phyloP scores from a whole-genome alignment of 495 filamentous ascomycete species.

The Talaromyces thailandensis region DNA sequence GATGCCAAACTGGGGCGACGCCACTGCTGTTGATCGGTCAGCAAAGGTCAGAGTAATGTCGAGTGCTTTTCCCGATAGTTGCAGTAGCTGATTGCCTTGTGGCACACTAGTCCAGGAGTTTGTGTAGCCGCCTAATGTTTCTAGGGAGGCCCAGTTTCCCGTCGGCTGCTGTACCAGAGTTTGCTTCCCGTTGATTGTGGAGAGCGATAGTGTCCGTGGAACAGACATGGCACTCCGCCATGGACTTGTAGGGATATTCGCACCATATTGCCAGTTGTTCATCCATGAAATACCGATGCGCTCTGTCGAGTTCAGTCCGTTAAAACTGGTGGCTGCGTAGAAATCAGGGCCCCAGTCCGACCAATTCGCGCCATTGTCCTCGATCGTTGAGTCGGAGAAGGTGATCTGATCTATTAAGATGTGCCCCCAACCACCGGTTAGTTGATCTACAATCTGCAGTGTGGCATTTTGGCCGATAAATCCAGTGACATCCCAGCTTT shows the following conservation, averaged over 20 bases:
- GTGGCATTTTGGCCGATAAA: slow-evolving; percentile 7
- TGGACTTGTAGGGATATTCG: slow-evolving; percentile 30
- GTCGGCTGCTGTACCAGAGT: slow-evolving; percentile 18
- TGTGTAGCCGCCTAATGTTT: background rate
- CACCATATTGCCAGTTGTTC: slow-evolving; percentile 51
- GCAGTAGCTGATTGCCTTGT: background rate
- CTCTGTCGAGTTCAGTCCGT: slow-evolving; percentile 28
- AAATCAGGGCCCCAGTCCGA: slow-evolving; percentile 51
- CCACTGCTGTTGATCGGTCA: background rate
- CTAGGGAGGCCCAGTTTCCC: slow-evolving; percentile 11
- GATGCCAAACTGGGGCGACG: slow-evolving; percentile 17
- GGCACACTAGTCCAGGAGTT: slow-evolving; percentile 5
- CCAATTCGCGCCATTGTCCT: slow-evolving; percentile 15
- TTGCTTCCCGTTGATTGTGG: slow-evolving; percentile 13
- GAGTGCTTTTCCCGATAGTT: slow-evolving; percentile 13
- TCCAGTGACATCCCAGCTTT: background rate
- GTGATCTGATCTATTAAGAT: slow-evolving; percentile 6
- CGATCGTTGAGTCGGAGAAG: background rate
- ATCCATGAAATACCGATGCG: slow-evolving; percentile 46
- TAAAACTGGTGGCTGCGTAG: slow-evolving; percentile 48
- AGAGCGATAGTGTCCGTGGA: slow-evolving; percentile 29
- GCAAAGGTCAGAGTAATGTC: slow-evolving; percentile 19
- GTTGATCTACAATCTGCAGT: slow-evolving; percentile 10
- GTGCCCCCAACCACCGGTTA: slow-evolving; percentile 13
- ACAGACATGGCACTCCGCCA: slow-evolving; percentile 47